Percentiles rank a stretch among this genome's conserved stretches.
Evolutionary conservation across 768 basidiomycete genomes (phyloP).

Genomic region (Pisolithus marmoratus): DNA sequence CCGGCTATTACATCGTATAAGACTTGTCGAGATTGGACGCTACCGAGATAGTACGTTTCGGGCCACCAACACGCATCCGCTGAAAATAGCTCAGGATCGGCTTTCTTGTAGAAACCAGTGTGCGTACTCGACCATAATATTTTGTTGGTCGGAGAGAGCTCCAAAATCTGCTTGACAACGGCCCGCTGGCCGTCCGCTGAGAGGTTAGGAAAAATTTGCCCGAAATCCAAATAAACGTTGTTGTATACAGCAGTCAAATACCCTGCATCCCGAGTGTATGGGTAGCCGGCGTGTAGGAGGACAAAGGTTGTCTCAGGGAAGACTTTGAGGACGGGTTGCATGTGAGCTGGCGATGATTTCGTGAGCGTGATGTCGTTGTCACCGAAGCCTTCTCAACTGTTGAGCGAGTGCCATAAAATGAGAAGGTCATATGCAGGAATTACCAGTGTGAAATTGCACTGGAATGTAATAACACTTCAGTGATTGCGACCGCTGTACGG

Average conservation of each 20-base stretch:
- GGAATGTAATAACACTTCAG: not conserved
- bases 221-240: conserved; percentile 78
- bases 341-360: conserved; percentile 54
- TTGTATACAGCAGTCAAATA: conserved; percentile 67
- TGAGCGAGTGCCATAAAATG: not conserved
- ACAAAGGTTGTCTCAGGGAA: conserved; percentile 58
- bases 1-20: conserved; percentile 46
- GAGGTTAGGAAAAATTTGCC: conserved; percentile 69
- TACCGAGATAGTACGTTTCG: conserved; percentile 67
- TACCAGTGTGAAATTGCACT: conserved; percentile 82
- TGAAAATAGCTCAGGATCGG: conserved; percentile 2
- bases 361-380: conserved; percentile 62
- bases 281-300: conserved; percentile 73
- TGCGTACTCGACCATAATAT: conserved; percentile 73
- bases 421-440: not conserved
- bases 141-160: conserved; percentile 71
- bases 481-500: not conserved
- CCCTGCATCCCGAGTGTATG: conserved; percentile 71
- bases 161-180: conserved; percentile 58
- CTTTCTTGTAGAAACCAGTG: not conserved
- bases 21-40: conserved; percentile 55
- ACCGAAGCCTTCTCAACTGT: conserved; percentile 42
- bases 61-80: conserved; percentile 51
- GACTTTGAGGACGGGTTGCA: conserved; percentile 64
- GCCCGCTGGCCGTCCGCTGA: conserved; percentile 56